These are phyloP conservation scores for Boletus bicolor DNA, from an alignment of 768 basidiomycete genomes.

Conservation along the genomic window DNA sequence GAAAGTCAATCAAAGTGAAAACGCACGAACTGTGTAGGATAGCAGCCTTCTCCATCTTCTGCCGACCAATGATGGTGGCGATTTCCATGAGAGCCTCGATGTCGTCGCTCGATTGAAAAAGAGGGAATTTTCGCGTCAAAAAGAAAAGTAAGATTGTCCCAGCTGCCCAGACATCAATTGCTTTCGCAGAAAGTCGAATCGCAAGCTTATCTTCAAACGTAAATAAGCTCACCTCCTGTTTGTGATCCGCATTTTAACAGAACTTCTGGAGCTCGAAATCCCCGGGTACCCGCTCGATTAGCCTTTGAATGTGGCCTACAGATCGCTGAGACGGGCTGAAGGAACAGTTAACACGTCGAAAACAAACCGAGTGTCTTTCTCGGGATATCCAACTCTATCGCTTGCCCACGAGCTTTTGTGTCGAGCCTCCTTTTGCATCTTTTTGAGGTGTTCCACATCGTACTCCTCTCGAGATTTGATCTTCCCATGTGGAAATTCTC, in stretches of 20 bases:
- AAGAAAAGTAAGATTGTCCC: constrained; percentile 93
- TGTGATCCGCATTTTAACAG: constrained; percentile 92
- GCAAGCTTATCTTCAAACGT: not conserved
- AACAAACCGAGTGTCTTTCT: constrained; percentile 67
- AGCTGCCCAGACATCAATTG: constrained; percentile 95
- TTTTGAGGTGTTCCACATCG: constrained; percentile 48
- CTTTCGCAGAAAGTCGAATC: constrained; percentile 40
- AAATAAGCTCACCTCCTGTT: constrained; percentile 68
- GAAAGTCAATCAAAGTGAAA: not conserved
- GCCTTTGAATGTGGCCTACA: constrained; percentile 80
- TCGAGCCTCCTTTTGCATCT: constrained; percentile 59
- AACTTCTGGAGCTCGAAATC: constrained; percentile 96
- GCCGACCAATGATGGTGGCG: constrained; percentile 78
- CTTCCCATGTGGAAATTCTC: constrained; percentile 66
- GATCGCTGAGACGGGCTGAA: not conserved
- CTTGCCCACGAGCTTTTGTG: constrained; percentile 48
- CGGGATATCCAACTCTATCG: constrained; percentile 75
- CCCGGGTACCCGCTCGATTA: constrained; percentile 94
- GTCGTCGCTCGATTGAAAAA: constrained; percentile 93
- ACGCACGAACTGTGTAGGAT: constrained; percentile 76
- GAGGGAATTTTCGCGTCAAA: constrained; percentile 86
- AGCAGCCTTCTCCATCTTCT: constrained; percentile 80
- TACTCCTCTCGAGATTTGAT: constrained; percentile 43
- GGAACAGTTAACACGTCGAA: not conserved
- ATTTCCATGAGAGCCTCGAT: constrained; percentile 96